phyloP scores from a whole-genome alignment of 2,329 filamentous ascomycete genomes.

The Scleromitrula shiraiana region DNA sequence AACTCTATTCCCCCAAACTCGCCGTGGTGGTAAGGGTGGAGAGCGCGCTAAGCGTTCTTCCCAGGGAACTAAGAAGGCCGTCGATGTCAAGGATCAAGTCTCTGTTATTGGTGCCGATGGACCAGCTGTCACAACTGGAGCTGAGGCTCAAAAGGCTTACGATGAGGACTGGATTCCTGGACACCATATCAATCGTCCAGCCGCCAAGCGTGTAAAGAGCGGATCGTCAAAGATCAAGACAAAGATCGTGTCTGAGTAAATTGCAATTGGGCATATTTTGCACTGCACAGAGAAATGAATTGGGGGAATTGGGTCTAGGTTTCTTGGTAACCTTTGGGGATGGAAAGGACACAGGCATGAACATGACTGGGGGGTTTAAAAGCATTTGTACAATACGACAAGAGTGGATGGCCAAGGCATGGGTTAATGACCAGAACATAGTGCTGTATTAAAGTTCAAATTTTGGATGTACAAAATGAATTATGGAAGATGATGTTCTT shows the following conservation, averaged over 20 bases:
- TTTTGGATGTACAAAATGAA: constrained; percentile 2
- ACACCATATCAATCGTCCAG: constrained; percentile 79
- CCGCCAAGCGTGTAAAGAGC: constrained; percentile 60
- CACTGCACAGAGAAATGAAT: neutral
- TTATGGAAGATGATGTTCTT: no score
- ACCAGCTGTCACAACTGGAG: constrained; percentile 28
- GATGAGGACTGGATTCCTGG: constrained; percentile 31
- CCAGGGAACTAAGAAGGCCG: constrained; percentile 60
- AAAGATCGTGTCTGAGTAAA: constrained; percentile 10
- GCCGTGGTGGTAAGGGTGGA: constrained; percentile 38
- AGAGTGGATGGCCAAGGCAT: neutral
- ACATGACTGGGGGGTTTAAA: neutral
- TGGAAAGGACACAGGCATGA: neutral
- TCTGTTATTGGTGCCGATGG: constrained; percentile 55
- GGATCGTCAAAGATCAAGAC: constrained; percentile 28
- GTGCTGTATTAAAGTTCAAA: neutral
- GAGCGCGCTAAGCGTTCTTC: constrained; percentile 47
- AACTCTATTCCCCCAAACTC: constrained; percentile 86
- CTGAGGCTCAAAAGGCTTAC: constrained; percentile 26
- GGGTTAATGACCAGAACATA: neutral
- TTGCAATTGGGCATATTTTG: no score
- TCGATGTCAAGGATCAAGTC: constrained; percentile 44
- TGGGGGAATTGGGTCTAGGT: neutral
- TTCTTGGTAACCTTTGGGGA: neutral
- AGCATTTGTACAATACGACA: constrained; percentile 9